These are phyloP conservation scores for Eurotiales sp. DNA, from an alignment of 2,329 filamentous ascomycete species.

Conservation along the genomic window DNA sequence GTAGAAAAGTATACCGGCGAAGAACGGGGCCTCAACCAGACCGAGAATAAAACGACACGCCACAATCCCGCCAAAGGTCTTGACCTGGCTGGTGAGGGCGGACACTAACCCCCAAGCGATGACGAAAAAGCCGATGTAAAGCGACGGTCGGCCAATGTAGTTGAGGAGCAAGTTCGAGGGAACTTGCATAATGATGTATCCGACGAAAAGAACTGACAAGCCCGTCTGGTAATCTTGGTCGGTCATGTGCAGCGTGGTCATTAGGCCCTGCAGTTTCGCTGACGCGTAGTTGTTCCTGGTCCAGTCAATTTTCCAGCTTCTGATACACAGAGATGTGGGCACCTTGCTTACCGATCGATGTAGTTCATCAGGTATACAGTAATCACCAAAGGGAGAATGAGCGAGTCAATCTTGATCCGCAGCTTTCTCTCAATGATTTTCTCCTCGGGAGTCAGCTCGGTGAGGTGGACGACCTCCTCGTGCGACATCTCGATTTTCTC, in stretches of 20 bases:
- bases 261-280: slow-evolving; percentile 42
- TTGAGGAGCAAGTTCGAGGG: slow-evolving; percentile 46
- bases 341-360: slow-evolving; percentile 37
- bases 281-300: slow-evolving; percentile 45
- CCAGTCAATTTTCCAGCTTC: not conserved
- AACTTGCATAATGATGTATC: slow-evolving; percentile 45
- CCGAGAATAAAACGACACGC: slow-evolving; percentile 46
- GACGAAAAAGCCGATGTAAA: slow-evolving; percentile 45
- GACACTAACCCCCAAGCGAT: slow-evolving; percentile 46
- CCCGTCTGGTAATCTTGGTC: slow-evolving; percentile 39
- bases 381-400: slow-evolving; percentile 41
- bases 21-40: slow-evolving; percentile 46
- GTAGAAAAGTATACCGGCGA: slow-evolving; percentile 47
- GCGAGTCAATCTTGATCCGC: slow-evolving; percentile 32
- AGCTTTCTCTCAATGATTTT: slow-evolving; percentile 35
- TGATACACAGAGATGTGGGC: not conserved
- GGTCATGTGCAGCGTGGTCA: slow-evolving; percentile 33
- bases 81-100: slow-evolving; percentile 41
- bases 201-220: slow-evolving; percentile 43
- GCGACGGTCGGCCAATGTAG: slow-evolving; percentile 40
- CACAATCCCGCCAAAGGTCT: slow-evolving; percentile 39
- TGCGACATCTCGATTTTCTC: slow-evolving; percentile 21
- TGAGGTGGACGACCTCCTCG: slow-evolving; percentile 32
- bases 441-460: slow-evolving; percentile 28
- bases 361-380: slow-evolving; percentile 44